These are phyloP conservation scores for Sugiyamaella boreocaroliniensis DNA, from an alignment of 805 yeast genomes.

Conservation along the genomic window DNA sequence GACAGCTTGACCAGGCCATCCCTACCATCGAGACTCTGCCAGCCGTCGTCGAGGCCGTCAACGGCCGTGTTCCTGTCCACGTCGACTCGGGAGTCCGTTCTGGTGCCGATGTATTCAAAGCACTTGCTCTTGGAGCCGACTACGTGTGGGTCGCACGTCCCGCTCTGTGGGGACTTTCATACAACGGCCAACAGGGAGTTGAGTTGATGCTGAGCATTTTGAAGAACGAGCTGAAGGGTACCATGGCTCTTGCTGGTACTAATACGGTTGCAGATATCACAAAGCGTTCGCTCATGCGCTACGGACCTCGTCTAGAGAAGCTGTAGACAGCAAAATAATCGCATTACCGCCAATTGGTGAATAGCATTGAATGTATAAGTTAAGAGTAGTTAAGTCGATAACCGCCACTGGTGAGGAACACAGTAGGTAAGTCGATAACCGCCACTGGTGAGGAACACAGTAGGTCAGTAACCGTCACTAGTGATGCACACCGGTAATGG, in stretches of 20 bases:
- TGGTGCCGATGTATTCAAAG: slow-evolving; percentile 61
- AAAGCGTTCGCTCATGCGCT: slow-evolving; percentile 11
- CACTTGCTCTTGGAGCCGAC: slow-evolving; percentile 61
- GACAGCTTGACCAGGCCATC: slow-evolving; percentile 58
- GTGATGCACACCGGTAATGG: no score
- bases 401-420: no score
- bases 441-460: no score
- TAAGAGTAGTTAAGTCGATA: no score
- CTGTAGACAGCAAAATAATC: slow-evolving; percentile 1
- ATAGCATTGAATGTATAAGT: not conserved
- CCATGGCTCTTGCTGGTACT: slow-evolving; percentile 24
- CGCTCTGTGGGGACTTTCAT: slow-evolving; percentile 56
- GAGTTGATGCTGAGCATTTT: slow-evolving; percentile 24
- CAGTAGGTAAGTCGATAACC: no score
- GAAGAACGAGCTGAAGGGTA: slow-evolving; percentile 17
- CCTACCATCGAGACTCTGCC: slow-evolving; percentile 61
- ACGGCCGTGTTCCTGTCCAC: slow-evolving; percentile 48
- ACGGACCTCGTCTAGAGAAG: slow-evolving; percentile 10
- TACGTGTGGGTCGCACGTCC: slow-evolving; percentile 63
- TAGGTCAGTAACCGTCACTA: no score
- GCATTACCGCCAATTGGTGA: not conserved
- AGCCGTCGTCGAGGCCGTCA: slow-evolving; percentile 37
- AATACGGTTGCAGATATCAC: slow-evolving; percentile 13
- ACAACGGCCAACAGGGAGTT: slow-evolving; percentile 65
- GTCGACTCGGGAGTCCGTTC: slow-evolving; percentile 64